Evolutionary conservation across 208 protist genomes (phyloP).

Genomic region (Crithidia brevicula): DNA sequence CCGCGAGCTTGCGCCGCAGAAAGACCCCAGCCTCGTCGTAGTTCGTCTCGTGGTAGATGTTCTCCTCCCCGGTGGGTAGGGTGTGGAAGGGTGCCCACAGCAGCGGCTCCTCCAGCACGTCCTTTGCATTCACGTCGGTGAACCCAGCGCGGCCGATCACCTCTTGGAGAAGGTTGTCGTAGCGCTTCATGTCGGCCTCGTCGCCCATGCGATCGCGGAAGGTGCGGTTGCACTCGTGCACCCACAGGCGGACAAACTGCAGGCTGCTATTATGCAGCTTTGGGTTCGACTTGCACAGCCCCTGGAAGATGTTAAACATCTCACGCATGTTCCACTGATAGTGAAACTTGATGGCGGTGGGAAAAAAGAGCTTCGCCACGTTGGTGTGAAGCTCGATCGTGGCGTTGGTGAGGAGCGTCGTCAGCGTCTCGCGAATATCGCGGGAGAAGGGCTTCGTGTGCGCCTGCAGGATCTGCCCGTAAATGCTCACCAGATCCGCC

Average conservation of each 20-base stretch:
- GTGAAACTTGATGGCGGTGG: slow-evolving; percentile 99
- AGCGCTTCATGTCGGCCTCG: slow-evolving; percentile 89
- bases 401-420: slow-evolving; percentile 88
- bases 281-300: slow-evolving; percentile 89
- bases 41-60: slow-evolving; percentile 90
- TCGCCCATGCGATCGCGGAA: slow-evolving; percentile 96
- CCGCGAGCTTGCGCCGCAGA: slow-evolving; percentile 90
- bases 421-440: slow-evolving; percentile 89
- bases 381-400: slow-evolving; percentile 93
- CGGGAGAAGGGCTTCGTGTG: slow-evolving; percentile 90
- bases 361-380: slow-evolving; percentile 95
- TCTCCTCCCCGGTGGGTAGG: slow-evolving; percentile 86
- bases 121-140: slow-evolving; percentile 80
- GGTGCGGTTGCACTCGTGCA: slow-evolving; percentile 97
- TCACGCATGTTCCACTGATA: slow-evolving; percentile 99
- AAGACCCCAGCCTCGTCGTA: slow-evolving; percentile 81
- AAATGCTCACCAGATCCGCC: slow-evolving; percentile 93
- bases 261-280: slow-evolving; percentile 85
- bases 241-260: slow-evolving; percentile 93
- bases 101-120: slow-evolving; percentile 90
- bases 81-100: slow-evolving; percentile 95
- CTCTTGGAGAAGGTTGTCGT: slow-evolving; percentile 91
- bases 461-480: slow-evolving; percentile 94
- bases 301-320: slow-evolving; percentile 97
- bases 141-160: slow-evolving; percentile 85